A percentile compares a stretch with the other conserved stretches of the same genome.
These are phyloP conservation scores for Lichtheimia ramosa DNA, from an alignment of 371 early-diverging fungal genomes.

Conservation along the genomic window DNA sequence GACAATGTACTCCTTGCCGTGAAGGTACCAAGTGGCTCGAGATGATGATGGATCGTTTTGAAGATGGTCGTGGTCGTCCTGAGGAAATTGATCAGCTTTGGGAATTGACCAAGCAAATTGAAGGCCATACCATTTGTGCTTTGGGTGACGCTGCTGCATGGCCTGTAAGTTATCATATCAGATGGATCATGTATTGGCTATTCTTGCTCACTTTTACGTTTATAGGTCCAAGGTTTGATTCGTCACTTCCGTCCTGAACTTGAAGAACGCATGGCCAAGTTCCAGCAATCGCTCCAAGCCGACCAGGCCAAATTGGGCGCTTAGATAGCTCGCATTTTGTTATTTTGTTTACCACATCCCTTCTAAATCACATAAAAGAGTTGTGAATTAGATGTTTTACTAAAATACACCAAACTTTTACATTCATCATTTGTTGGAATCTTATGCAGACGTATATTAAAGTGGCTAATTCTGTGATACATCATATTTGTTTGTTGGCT, in stretches of 20 bases:
- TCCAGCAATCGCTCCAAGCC: conserved; percentile 29
- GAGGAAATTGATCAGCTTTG: conserved; percentile 86
- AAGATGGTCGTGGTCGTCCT: conserved; percentile 80
- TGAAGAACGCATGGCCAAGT: conserved; percentile 80
- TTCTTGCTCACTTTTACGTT: not conserved
- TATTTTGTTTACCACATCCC: not conserved
- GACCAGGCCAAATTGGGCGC: conserved; percentile 3
- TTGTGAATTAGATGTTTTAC: too few relatives aligned
- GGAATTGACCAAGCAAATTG: conserved; percentile 94
- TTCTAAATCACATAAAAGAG: too few relatives aligned
- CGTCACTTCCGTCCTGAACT: conserved; percentile 93
- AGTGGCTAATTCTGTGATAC: too few relatives aligned
- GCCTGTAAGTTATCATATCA: conserved; percentile 60
- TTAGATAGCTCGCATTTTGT: conserved; percentile 3
- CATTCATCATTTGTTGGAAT: too few relatives aligned
- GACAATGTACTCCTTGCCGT: conserved; percentile 98
- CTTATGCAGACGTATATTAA: too few relatives aligned
- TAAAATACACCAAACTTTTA: too few relatives aligned
- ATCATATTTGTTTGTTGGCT: too few relatives aligned
- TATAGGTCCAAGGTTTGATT: conserved; percentile 78
- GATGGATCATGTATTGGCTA: too few relatives aligned
- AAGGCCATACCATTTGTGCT: conserved; percentile 98
- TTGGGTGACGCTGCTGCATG: conserved; percentile 98
- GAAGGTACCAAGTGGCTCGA: conserved; percentile 96
- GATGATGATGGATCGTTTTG: conserved; percentile 94